A percentile compares a stretch with the other conserved stretches of the same genome.
Conservation (phyloP, 129 eudicot genomes). For the Oenanthe sinensis region DNA sequence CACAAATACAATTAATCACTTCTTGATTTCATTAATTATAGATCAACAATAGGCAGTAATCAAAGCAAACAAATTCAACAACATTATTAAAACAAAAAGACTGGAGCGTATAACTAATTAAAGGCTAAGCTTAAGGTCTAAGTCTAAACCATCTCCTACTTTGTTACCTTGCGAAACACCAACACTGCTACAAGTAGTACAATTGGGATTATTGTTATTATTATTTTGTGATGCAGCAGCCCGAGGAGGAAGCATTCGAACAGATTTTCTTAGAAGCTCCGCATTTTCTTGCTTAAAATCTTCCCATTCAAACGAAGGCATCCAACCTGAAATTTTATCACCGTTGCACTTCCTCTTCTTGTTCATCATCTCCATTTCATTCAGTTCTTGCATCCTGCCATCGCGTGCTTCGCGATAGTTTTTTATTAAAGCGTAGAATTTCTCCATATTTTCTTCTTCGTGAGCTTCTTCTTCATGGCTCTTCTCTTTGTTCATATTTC, state of each 20-base stretch:
- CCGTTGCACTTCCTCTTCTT: slow-evolving; percentile 2
- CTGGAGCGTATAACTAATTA: no score
- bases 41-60: no score
- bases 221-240: background rate
- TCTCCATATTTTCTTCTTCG: slow-evolving; percentile 42
- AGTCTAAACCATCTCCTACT: background rate
- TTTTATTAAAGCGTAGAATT: slow-evolving; percentile 24
- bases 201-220: background rate
- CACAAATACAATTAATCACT: no score
- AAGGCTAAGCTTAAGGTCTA: slow-evolving; percentile 22
- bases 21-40: no score
- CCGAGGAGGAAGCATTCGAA: background rate
- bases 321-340: slow-evolving; percentile 10
- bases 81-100: background rate
- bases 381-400: slow-evolving; percentile 4
- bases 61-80: background rate
- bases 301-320: slow-evolving; percentile 18
- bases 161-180: slow-evolving; percentile 1
- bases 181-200: background rate
- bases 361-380: background rate
- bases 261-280: background rate
- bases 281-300: slow-evolving; percentile 20
- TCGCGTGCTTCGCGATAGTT: slow-evolving; percentile 26
- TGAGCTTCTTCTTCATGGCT: background rate
- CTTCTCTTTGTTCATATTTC: background rate